phyloP scores from a whole-genome alignment of 2,329 filamentous ascomycete genomes.

The Talaromyces sp. region DNA sequence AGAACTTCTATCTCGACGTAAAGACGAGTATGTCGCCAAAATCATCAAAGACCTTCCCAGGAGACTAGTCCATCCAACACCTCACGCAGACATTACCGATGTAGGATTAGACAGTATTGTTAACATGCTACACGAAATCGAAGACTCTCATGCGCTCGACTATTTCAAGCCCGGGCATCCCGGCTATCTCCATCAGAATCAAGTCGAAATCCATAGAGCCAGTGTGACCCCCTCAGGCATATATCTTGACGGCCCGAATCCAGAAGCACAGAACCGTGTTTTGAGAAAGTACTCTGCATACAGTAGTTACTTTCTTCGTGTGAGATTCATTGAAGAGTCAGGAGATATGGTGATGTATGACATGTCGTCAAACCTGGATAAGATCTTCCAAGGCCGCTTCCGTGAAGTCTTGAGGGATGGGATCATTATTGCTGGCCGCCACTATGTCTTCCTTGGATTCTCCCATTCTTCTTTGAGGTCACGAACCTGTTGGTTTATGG shows the following conservation, averaged over 20 bases:
- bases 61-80: conserved; percentile 52
- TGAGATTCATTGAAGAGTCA: conserved; percentile 23
- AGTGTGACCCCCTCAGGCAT: conserved; percentile 57
- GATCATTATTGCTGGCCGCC: conserved; percentile 60
- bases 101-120: conserved; percentile 41
- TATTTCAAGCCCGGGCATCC: conserved; percentile 9
- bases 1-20: conserved; percentile 22
- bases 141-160: conserved; percentile 23
- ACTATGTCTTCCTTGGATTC: conserved; percentile 68
- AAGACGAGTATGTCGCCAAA: conserved; percentile 43
- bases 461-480: conserved; percentile 72
- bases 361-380: conserved; percentile 14
- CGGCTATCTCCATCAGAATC: conserved; percentile 21
- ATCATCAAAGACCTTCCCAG: conserved; percentile 52
- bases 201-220: conserved; percentile 52
- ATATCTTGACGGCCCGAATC: conserved; percentile 56
- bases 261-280: conserved; percentile 28
- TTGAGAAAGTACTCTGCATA: conserved; percentile 21
- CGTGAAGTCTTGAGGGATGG: conserved; percentile 54
- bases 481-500: conserved; percentile 62
- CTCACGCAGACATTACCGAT: conserved; percentile 43
- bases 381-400: conserved; percentile 48
- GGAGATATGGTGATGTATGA: conserved; percentile 21
- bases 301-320: conserved; percentile 22
- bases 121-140: conserved; percentile 35